Evolutionary conservation across 202 grass and related monocot species (phyloP), one percentile per base, ranked within the genome.

Genomic region (Digitaria exilis): DNA sequence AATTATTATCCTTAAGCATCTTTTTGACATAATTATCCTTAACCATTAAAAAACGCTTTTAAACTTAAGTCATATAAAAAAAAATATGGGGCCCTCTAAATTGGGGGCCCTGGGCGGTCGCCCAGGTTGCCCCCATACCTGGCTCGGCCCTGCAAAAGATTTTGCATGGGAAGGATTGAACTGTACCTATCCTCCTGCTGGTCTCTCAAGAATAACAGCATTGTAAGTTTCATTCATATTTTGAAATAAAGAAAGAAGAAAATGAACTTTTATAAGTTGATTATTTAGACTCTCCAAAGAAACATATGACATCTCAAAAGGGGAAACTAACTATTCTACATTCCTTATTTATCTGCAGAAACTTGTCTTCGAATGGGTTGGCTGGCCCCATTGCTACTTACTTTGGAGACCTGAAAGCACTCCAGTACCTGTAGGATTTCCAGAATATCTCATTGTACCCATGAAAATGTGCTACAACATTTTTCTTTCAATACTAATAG

Each of bases 381-480:
- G 21, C 46, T 1, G 89, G 89, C 64, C 3, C 70, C 67, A 87
- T 91, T 62, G 37, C 21, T 70, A 32, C 69, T 44, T 56, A 51
- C 44, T 89, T 92, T 73, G 69, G 57, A 55, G 45, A 84, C 71
- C 49, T 92, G 39, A 73, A 64, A 29, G 50, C 80, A 55, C 65
- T 92, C n/a, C 80, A 84, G 59, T 84, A 77, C 51, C 68, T 92
- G 87, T 92, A 84, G 42, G 84, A 86, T 70, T 57, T 69, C 56
- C 71, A 22, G 78, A 52, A 51, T 70, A 26, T 66, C 24, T 51
- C 19, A 66, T 19, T 48, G 21, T 41, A 46, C 17, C 56, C 34
- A 30, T 50, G 15, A 41, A 73, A 46, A 77, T 16, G 15, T 30
- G 31, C 19, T 7, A 0, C 13, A 3, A 0, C 56, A 8, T 43